Evolutionary conservation across 2,329 filamentous ascomycete species (phyloP), one percentile per base, ranked within the genome.

Genomic region (Stylonectria norvegica): DNA sequence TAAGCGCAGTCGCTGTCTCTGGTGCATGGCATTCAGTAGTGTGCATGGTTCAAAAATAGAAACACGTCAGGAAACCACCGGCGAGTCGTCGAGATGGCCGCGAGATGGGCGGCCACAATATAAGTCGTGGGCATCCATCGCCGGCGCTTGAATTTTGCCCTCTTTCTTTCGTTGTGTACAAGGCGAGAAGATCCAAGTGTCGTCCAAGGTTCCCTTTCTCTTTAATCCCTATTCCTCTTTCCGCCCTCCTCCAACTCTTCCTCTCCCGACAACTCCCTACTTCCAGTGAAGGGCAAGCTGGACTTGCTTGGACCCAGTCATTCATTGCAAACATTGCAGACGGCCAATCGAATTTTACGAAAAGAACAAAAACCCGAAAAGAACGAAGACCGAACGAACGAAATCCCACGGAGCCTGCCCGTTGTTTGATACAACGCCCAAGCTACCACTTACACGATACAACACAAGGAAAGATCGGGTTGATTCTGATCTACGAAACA

Each of bases 271-370:
- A 52, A 54, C 47, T 55, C 53, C 55, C 56, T 43, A 53, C 52
- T 55, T 67, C 53, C 62, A 62, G 64, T 68, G 60, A 68, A 70
- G 64, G 62, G 72, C 75, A 78, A 79, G 75, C 76, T 60, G 76
- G 76, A 67, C 76, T 80, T 79, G 75, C 73, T 74, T 65, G 59
- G 61, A 72, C 67, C 68, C 66, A 67, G 66, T 69, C 73, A 70
- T 66, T 76, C 70, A 65, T 69, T 58, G 42, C 43, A 38, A 45
- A 53, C 55, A 10, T 9, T 15, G 27, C 39, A 38, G 43, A 43
- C 37, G 36, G 42, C 40, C 40, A 28, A 47, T 45, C 43, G 30
- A 28, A 31, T n/a, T n/a, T n/a, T n/a, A n/a, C n/a, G n/a, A n/a
- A n/a, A n/a, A 47, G 47, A 51, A 43, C 39, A 27, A 36, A 55